phyloP scores from a whole-genome alignment of 345 rosid genomes.

The Populus simonii region DNA sequence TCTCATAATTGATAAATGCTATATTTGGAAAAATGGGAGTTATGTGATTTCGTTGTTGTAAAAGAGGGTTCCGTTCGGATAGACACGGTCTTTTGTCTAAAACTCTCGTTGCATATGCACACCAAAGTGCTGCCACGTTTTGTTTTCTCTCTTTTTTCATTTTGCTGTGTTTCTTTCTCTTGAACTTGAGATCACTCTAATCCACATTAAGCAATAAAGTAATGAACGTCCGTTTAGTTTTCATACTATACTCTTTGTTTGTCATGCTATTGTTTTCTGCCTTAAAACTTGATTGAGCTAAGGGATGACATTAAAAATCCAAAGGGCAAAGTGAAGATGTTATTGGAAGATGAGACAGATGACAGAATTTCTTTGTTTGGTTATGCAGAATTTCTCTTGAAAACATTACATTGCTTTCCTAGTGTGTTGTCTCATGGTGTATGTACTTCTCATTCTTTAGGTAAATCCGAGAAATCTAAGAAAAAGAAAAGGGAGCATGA shows the following conservation, averaged over 20 bases:
- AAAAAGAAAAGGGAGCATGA: slow-evolving; percentile 25
- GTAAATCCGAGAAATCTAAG: slow-evolving; percentile 35
- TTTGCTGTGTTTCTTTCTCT: background rate
- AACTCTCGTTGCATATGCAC: background rate
- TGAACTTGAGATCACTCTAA: background rate
- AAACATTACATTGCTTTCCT: background rate
- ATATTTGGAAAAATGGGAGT: background rate
- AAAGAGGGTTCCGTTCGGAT: no score
- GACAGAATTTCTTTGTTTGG: background rate
- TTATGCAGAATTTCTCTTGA: background rate
- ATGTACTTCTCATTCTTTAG: slow-evolving; percentile 17
- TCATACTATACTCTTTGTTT: background rate
- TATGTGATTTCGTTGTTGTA: background rate
- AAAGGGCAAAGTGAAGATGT: slow-evolving; percentile 1
- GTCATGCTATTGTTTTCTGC: background rate
- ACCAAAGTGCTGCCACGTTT: background rate
- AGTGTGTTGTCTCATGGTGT: background rate
- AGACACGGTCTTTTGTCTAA: background rate
- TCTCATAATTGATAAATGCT: background rate
- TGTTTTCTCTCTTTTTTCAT: background rate
- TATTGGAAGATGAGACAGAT: background rate
- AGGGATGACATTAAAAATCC: background rate
- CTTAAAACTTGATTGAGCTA: background rate
- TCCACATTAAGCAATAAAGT: background rate
- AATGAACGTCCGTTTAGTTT: background rate